phyloP scores from a whole-genome alignment of 148 eudicot genomes.

The Vaccinium darrowii region DNA sequence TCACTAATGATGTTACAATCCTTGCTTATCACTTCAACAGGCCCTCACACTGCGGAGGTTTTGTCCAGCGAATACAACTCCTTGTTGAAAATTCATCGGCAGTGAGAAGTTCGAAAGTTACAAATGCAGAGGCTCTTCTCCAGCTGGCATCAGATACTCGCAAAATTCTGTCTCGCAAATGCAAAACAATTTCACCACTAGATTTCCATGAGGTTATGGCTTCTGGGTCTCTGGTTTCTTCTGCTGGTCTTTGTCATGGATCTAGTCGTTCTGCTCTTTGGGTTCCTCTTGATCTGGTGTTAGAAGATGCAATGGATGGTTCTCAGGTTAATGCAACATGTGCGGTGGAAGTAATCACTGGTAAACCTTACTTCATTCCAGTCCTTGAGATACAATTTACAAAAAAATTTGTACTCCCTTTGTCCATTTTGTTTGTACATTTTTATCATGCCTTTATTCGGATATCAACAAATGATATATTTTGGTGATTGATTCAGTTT shows the following conservation, averaged over 20 bases:
- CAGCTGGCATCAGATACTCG: conserved; percentile 43
- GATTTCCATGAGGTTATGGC: conserved; percentile 32
- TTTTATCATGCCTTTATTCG: too few relatives aligned
- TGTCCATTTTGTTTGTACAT: neutral
- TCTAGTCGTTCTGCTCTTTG: conserved; percentile 68
- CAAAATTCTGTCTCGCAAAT: conserved; percentile 30
- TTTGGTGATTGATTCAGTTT: neutral
- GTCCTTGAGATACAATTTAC: neutral
- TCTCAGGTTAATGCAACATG: conserved; percentile 78
- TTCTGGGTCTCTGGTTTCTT: conserved; percentile 47
- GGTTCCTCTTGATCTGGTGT: conserved; percentile 88
- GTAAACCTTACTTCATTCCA: conserved; percentile 34
- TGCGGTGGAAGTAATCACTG: conserved; percentile 79
- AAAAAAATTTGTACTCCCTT: neutral
- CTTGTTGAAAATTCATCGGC: conserved; percentile 60
- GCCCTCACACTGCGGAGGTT: conserved; percentile 63
- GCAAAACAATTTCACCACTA: conserved; percentile 38
- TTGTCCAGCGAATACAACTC: conserved; percentile 58
- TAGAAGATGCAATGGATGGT: conserved; percentile 89
- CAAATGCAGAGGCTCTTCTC: conserved; percentile 48
- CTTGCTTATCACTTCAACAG: conserved; percentile 31
- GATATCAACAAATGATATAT: neutral
- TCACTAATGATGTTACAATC: neutral
- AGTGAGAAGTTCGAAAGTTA: conserved; percentile 48
- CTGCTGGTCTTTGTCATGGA: conserved; percentile 57